Evolutionary conservation across 2,329 filamentous ascomycete genomes (phyloP), one percentile per base, ranked within the genome.

Genomic region (Podosphaera xanthii): DNA sequence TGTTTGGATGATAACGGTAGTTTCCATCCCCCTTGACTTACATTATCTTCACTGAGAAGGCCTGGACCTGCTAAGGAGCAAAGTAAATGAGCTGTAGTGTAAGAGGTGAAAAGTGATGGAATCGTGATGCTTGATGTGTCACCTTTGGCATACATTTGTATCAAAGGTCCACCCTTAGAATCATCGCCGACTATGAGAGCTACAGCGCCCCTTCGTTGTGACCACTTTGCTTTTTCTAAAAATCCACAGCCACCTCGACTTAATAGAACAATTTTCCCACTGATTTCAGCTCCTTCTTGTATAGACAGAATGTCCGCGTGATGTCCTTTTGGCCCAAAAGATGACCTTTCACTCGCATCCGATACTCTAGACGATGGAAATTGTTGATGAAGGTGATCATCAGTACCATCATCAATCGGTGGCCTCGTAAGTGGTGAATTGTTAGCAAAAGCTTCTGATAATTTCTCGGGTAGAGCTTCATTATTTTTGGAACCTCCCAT

Each of bases 101-200:
- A 82, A 0, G 91, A 94, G 0, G 92, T 97, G 71, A 98, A 98
- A 8, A 97, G 77, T 0, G 92, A 87, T 0, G 92, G 90, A 59
- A 98, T 96, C 0, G 88, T 88, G 64, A 97, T 80, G 67, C 96
- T 95, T 40, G 90, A 94, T 2, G 91, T 95, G 68, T 97, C 90
- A 44, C 91, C 92, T 67, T 87, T 82, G n/a, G 92, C 92, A 70
- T 95, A 97, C 92, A 98, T 98, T 65, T 94, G 92, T 57, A 97
- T 87, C 62, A 98, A 74, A 42, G 86, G 86, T 3, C 89, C 90
- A 52, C 91, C 91, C 62, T 87, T 86, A 60, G 87, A 84, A 70
- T 96, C 86, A 70, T 98, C 92, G 34, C 92, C 92, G 2, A 98
- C 90, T 63, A 98, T 94, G 61, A 98, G 75, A 42, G 87, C 92